phyloP scores from a whole-genome alignment of 177 flowering plant species.

The Viscum album region DNA sequence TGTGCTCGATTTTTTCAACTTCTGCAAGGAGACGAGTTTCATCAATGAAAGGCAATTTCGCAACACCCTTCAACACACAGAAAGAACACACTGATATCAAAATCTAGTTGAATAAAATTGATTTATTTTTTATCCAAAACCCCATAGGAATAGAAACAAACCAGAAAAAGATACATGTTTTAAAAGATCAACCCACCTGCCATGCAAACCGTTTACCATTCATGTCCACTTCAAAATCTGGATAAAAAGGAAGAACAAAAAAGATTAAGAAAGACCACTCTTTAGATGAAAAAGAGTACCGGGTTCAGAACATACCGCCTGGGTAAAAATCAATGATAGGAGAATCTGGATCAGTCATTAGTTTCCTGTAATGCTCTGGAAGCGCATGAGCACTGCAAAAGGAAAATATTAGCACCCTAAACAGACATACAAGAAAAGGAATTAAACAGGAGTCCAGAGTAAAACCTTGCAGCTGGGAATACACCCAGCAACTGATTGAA shows the following conservation, averaged over 20 bases:
- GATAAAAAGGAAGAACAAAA: conserved; percentile 2
- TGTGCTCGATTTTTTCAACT: conserved; percentile 54
- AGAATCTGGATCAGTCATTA: conserved; percentile 84
- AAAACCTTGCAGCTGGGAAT: conserved; percentile 96
- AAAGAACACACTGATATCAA: conserved; percentile 1
- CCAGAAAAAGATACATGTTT: neutral
- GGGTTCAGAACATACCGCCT: conserved; percentile 36
- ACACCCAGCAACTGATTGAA: conserved; percentile 91
- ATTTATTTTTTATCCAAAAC: too few species aligned
- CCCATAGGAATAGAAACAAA: neutral
- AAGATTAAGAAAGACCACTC: neutral
- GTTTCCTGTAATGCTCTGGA: conserved; percentile 57
- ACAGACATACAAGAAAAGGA: neutral
- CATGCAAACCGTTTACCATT: conserved; percentile 89
- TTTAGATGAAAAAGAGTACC: neutral
- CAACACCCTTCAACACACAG: conserved; percentile 46
- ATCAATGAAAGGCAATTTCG: conserved; percentile 88
- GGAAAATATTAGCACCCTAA: conserved; percentile 11
- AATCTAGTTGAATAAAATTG: neutral
- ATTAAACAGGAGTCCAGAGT: neutral
- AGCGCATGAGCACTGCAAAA: conserved; percentile 86
- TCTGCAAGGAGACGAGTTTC: conserved; percentile 74
- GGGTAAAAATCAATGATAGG: conserved; percentile 97
- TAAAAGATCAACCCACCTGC: conserved; percentile 48
- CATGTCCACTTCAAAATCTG: conserved; percentile 99